These are phyloP conservation scores for Chrysochromulina parva DNA, from an alignment of 78 protist genomes.

Conservation along the genomic window DNA sequence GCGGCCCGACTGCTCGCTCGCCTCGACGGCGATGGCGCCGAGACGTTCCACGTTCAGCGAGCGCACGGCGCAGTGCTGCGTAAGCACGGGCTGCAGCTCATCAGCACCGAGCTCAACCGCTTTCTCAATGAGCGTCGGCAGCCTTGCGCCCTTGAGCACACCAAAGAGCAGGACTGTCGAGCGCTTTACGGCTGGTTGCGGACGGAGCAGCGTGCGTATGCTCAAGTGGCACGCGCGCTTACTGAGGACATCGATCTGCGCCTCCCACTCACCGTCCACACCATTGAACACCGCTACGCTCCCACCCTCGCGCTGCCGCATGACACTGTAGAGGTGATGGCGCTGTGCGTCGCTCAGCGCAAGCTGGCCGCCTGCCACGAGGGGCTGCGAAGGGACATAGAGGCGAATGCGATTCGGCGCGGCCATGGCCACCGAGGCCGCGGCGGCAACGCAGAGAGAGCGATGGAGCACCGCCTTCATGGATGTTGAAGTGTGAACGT, in stretches of 20 bases:
- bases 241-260: background rate
- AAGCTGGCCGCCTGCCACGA: background rate
- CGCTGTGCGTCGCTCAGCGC: background rate
- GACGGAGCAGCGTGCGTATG: background rate
- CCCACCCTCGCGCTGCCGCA: background rate
- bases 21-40: background rate
- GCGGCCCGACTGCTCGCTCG: slow-evolving; percentile 2
- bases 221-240: too few relatives aligned
- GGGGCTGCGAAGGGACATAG: too few relatives aligned
- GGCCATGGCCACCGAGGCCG: too few relatives aligned
- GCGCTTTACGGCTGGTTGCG: too few relatives aligned
- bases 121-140: background rate
- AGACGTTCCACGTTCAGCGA: background rate
- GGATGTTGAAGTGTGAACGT: too few relatives aligned
- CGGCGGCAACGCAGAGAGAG: too few relatives aligned
- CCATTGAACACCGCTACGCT: background rate
- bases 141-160: background rate
- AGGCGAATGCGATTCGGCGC: too few relatives aligned
- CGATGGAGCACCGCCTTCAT: too few relatives aligned
- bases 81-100: background rate
- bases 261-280: background rate
- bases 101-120: background rate
- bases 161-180: background rate
- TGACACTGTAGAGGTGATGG: background rate
- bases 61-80: background rate